Evolutionary conservation across 1,284 basidiomycete species (phyloP).

Genomic region (Cronartium quercuum): DNA sequence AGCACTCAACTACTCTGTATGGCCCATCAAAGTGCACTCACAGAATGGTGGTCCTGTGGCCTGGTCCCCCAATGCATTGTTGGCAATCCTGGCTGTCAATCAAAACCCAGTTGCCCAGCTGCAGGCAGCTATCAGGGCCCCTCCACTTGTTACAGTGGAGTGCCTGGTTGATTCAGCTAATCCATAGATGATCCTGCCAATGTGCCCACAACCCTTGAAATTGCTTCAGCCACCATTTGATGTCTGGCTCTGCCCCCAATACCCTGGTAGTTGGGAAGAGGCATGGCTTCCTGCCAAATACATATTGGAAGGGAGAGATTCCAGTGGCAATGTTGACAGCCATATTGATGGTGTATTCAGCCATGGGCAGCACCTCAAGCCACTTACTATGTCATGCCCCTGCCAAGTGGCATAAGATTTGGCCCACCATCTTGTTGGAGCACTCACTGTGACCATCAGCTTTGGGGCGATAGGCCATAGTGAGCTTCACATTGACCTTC

Average conservation of each 20-base stretch:
- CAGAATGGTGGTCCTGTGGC: not conserved
- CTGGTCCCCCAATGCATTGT: not conserved
- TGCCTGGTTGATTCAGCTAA: not conserved
- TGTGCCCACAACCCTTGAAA: not conserved
- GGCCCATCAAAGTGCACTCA: not conserved
- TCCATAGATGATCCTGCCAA: not conserved
- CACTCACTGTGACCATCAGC: conserved; percentile 41
- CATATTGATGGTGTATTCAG: conserved; percentile 41
- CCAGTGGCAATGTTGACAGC: conserved; percentile 40
- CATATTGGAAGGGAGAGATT: conserved; percentile 37
- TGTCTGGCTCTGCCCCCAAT: not conserved
- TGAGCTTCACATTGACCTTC: conserved; percentile 48
- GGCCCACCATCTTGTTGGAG: conserved; percentile 48
- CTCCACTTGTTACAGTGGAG: not conserved
- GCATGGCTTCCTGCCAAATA: conserved; percentile 42
- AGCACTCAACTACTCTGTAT: not conserved
- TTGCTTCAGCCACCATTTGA: not conserved
- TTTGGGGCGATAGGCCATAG: conserved; percentile 47
- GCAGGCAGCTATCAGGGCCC: not conserved
- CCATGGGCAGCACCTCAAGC: conserved; percentile 18
- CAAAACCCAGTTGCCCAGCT: not conserved
- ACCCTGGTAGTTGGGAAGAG: conserved; percentile 19
- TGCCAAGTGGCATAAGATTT: conserved; percentile 33
- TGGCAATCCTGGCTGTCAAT: not conserved
- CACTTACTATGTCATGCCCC: conserved; percentile 44